phyloP scores from a whole-genome alignment of 1,284 basidiomycete genomes.

The Lignosus rhinocerotis region DNA sequence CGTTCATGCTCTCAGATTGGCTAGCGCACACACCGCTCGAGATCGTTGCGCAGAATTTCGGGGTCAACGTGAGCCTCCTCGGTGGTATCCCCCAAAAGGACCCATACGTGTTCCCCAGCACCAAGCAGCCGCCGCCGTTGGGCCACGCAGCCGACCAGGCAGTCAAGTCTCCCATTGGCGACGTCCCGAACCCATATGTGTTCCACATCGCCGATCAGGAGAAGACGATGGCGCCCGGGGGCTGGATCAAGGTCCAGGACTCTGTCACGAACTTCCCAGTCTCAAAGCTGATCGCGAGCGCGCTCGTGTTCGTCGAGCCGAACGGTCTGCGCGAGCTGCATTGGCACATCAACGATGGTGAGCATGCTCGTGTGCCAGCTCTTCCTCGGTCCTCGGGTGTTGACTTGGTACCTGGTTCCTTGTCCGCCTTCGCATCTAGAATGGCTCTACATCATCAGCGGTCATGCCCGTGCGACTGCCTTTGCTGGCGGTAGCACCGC shows the following conservation, averaged over 20 bases:
- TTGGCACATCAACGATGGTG: constrained; percentile 30
- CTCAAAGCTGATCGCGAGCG: constrained; percentile 27
- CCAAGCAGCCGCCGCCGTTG: constrained; percentile 22
- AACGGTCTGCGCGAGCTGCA: constrained; percentile 32
- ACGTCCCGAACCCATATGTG: constrained; percentile 28
- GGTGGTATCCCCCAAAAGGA: constrained; percentile 29
- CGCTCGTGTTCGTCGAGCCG: constrained; percentile 30
- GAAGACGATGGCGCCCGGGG: constrained; percentile 27
- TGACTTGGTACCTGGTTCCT: too few species aligned
- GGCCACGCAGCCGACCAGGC: constrained; percentile 29
- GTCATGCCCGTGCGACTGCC: constrained; percentile 29
- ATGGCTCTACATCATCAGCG: constrained; percentile 33
- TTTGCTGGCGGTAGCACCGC: constrained; percentile 28
- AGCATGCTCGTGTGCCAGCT: background rate
- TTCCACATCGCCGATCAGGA: constrained; percentile 30
- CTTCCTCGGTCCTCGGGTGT: too few species aligned
- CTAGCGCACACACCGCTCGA: constrained; percentile 31
- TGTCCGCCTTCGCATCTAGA: constrained; percentile 10
- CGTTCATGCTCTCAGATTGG: constrained; percentile 34
- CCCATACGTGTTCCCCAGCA: constrained; percentile 28
- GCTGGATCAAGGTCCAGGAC: constrained; percentile 33
- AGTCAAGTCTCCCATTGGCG: constrained; percentile 29
- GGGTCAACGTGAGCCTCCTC: constrained; percentile 25
- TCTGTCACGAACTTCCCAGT: constrained; percentile 31
- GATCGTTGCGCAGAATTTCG: constrained; percentile 32